Base-by-base conservation (phyloP, 1,284 basidiomycete genomes). In the Ceratobasidium sp. region DNA sequence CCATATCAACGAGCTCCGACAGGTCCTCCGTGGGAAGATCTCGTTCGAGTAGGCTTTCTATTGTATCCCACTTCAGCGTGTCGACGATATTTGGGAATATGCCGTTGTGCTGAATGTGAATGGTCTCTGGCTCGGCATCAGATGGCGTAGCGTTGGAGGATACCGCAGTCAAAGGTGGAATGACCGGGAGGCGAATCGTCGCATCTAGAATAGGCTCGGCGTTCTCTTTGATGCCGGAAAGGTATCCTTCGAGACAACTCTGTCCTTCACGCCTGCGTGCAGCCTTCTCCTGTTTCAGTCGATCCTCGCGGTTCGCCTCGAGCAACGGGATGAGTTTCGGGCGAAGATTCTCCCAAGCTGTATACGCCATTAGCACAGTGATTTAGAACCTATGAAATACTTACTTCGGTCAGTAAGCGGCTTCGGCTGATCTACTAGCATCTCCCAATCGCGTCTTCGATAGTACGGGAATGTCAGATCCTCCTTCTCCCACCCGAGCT, bases 401-500 rank as follows among this genome's bases (percentile, higher is more conserved):
- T 75, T 46, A 79, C 80, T 79, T 28, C 63, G 63, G 42, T 73
- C 70, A 23, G 78, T 79, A 7, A 80, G 64, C 10, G 42, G 51
- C n/a, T 56, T 67, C 2, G 78, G 76, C 33, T 79, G 69, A 13
- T 73, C 28, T 2, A 79, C 66, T 15, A 78, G 40, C 4, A 15
- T 44, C 33, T 71, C 23, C 73, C 75, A 79, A 20, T 78, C 71
- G 15, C 55, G 55, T 28, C 9, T 68, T 10, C 46, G 23, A 44
- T 15, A 26, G 28, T 33, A 67, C 5, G 18, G 28, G 15, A 61
- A 61, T 4, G 46, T 28, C 12, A 80, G n/a, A 40, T 80, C 80
- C 26, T 73, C 64, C 3, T 44, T n/a, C n/a, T 67, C 55, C 78
- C 78, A 79, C 28, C 79, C 80, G 7, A 75, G n/a, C 61, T 78